These are phyloP conservation scores for Brassica hybrid DNA, from an alignment of 441 rosid genomes.

Conservation along the genomic window DNA sequence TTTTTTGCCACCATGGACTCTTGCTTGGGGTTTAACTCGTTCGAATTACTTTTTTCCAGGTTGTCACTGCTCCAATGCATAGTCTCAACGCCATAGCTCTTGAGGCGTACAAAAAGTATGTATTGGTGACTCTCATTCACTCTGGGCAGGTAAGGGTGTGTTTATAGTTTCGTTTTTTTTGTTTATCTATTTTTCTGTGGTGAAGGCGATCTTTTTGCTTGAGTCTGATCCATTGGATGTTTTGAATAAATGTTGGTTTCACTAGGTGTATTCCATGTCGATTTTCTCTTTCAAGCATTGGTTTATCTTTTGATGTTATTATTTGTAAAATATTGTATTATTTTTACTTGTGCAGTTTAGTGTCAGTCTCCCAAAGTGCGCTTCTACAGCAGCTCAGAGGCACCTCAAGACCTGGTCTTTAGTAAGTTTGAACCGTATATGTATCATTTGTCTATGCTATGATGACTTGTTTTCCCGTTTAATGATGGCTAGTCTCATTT, in stretches of 20 bases:
- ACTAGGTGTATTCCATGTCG: background rate
- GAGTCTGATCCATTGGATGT: conserved; percentile 11
- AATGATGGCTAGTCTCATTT: conserved; percentile 6
- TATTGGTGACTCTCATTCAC: conserved; percentile 84
- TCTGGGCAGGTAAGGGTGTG: conserved; percentile 67
- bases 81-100: conserved; percentile 78
- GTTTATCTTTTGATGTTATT: conserved; percentile 22
- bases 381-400: conserved; percentile 84
- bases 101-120: conserved; percentile 94
- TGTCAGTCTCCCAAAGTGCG: conserved; percentile 76
- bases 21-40: conserved; percentile 20
- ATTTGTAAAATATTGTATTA: conserved; percentile 22
- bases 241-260: conserved; percentile 23
- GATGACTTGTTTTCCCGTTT: background rate
- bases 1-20: conserved; percentile 1
- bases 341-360: conserved; percentile 58
- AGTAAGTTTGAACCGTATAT: conserved; percentile 48
- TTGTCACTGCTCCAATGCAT: conserved; percentile 92
- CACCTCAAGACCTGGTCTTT: conserved; percentile 63
- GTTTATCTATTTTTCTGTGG: background rate
- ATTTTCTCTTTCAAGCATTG: conserved; percentile 12
- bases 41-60: conserved; percentile 50
- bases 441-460: background rate
- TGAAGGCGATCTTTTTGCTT: background rate
- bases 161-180: background rate